Conservation (phyloP, 1,284 basidiomycete genomes). For the Taiwanofungus camphoratus region DNA sequence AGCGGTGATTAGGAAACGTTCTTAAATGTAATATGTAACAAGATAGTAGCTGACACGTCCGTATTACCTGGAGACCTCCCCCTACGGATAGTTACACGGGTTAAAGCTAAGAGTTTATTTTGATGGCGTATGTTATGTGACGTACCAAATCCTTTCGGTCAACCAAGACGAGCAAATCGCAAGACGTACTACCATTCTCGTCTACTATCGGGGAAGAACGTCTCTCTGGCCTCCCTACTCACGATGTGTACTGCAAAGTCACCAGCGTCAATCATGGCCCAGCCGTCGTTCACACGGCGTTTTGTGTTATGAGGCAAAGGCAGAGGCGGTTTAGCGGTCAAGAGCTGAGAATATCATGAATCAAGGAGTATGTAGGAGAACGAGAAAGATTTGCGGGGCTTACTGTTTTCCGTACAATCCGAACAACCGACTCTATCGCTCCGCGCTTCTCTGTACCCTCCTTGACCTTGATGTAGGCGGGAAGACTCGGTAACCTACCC, state of each 20-base stretch:
- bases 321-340: constrained; percentile 48
- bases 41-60: too few species aligned
- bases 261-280: constrained; percentile 77
- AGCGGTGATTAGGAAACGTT: too few species aligned
- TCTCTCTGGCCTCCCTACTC: constrained; percentile 53
- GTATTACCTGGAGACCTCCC: too few species aligned
- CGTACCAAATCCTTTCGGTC: too few species aligned
- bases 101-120: too few species aligned
- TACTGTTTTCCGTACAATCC: constrained; percentile 61
- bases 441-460: constrained; percentile 76
- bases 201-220: constrained; percentile 48
- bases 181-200: constrained; percentile 30
- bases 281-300: constrained; percentile 56
- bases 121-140: too few species aligned
- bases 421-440: constrained; percentile 64
- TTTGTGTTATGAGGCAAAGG: constrained; percentile 56
- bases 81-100: too few species aligned
- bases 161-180: too few species aligned
- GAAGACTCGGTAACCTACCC: too few species aligned
- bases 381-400: constrained; percentile 20
- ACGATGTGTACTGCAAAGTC: constrained; percentile 72
- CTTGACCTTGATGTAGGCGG: constrained; percentile 70
- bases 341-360: constrained; percentile 33
- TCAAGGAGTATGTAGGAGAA: not conserved
- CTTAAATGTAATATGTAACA: too few species aligned